phyloP scores from a whole-genome alignment of 345 rosid genomes.

The Erucastrum elatum region DNA sequence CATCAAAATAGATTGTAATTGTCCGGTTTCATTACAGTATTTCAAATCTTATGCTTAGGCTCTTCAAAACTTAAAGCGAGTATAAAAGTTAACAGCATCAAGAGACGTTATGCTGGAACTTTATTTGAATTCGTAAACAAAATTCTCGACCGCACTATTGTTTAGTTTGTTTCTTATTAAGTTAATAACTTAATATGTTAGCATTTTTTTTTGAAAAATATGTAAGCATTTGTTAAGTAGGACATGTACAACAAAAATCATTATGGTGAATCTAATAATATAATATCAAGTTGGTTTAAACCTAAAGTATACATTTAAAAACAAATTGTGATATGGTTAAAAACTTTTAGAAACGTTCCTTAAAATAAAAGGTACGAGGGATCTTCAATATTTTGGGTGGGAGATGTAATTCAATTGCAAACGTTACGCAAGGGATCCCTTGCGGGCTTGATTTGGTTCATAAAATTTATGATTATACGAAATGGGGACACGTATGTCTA shows the following conservation, averaged over 20 bases:
- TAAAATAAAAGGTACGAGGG: background rate
- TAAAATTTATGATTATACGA: conserved; percentile 8
- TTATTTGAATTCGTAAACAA: background rate
- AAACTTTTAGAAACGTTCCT: too few relatives aligned
- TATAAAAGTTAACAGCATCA: background rate
- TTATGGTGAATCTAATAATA: background rate
- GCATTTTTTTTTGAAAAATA: background rate
- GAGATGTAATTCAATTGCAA: conserved; percentile 22
- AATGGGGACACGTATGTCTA: conserved; percentile 24
- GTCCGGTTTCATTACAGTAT: background rate
- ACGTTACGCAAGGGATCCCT: background rate
- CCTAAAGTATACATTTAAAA: background rate
- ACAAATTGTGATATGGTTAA: too few relatives aligned
- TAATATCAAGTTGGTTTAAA: background rate
- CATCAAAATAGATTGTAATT: background rate
- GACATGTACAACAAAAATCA: too few relatives aligned
- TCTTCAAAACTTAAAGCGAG: background rate
- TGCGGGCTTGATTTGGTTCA: conserved; percentile 9
- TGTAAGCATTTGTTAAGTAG: too few relatives aligned
- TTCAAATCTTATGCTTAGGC: background rate
- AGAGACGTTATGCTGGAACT: background rate
- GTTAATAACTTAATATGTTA: background rate
- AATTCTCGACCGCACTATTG: background rate
- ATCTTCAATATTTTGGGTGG: conserved; percentile 20
- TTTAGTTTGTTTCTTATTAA: background rate